Evolutionary conservation across 768 basidiomycete genomes (phyloP), one percentile per base, ranked within the genome.

Genomic region (Pilatotrama ljubarskyi): DNA sequence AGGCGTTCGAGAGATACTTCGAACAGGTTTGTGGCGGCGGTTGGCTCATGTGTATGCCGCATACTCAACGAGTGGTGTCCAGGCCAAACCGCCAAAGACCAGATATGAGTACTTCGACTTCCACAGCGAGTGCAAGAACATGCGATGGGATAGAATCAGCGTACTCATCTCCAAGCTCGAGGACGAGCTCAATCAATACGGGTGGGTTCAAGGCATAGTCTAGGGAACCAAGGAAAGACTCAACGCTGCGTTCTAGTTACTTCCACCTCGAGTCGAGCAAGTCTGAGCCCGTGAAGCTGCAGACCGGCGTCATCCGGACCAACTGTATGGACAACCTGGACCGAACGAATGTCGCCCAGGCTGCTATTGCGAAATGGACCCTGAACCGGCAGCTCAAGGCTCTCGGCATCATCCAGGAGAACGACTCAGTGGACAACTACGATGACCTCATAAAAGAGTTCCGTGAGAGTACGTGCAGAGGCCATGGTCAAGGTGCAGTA

Each of bases 261-360:
- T 98, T 94, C 78, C 85, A 88, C 56, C 73, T 90, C 32, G 83
- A 88, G 50, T 71, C 81, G 35, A 70, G 74, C 13, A 72, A 76
- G 24, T 59, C 74, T 5, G 75, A 77, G 25, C 84, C 85, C 0
- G 73, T 84, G 22, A 79, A 76, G 58, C 73, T 80, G 36, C 97
- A 99, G 69, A 78, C 70, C 20, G 95, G 95, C 18, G 81, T 84
- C 47, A 85, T 97, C 42, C 84, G 97, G 44, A 95, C 95, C 8
- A 99, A 98, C 72, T 98, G 97, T 74, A 97, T 97, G 97, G 96
- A 98, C 72, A 90, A 88, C 68, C 78, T 98, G 59, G 97, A 99
- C 70, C 84, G 97, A 50, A 99, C 97, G 46, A 98, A 98, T 72
- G 96, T 99, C 42, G 90, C 94, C 5, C 97, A 99, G 72, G 89